Percentiles rank a stretch among this genome's conserved stretches.
These are phyloP conservation scores for Candida boleticola DNA, from an alignment of 805 yeast species.

Conservation along the genomic window DNA sequence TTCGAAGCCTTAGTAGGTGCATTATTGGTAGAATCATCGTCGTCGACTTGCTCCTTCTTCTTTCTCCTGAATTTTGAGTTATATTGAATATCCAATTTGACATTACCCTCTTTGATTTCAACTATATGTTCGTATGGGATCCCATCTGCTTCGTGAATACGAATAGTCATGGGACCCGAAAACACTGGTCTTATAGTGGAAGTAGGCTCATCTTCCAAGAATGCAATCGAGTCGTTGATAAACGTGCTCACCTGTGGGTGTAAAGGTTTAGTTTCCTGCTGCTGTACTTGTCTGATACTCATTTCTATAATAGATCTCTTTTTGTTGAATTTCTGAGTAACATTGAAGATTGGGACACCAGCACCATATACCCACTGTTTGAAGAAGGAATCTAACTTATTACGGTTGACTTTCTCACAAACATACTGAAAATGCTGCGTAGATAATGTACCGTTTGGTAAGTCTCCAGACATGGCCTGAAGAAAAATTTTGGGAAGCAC, in stretches of 20 bases:
- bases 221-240: slow-evolving; percentile 43
- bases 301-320: slow-evolving; percentile 92
- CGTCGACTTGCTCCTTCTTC: slow-evolving; percentile 52
- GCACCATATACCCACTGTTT: slow-evolving; percentile 90
- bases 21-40: slow-evolving; percentile 16
- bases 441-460: slow-evolving; percentile 72
- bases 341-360: slow-evolving; percentile 85
- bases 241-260: slow-evolving; percentile 41
- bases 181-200: slow-evolving; percentile 52
- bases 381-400: slow-evolving; percentile 77
- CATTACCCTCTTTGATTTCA: slow-evolving; percentile 78
- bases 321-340: slow-evolving; percentile 90
- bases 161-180: slow-evolving; percentile 92
- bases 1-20: slow-evolving; percentile 17
- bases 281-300: slow-evolving; percentile 89
- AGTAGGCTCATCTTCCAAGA: slow-evolving; percentile 41
- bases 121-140: slow-evolving; percentile 98
- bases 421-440: slow-evolving; percentile 85
- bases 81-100: slow-evolving; percentile 90
- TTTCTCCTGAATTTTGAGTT: slow-evolving; percentile 88
- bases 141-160: slow-evolving; percentile 98
- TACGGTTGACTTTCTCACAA: slow-evolving; percentile 93
- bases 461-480: slow-evolving; percentile 94
- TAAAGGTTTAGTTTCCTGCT: slow-evolving; percentile 47
- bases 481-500: slow-evolving; percentile 87